Conservation (phyloP, 441 rosid genomes). For the Erodium moschatum region DNA sequence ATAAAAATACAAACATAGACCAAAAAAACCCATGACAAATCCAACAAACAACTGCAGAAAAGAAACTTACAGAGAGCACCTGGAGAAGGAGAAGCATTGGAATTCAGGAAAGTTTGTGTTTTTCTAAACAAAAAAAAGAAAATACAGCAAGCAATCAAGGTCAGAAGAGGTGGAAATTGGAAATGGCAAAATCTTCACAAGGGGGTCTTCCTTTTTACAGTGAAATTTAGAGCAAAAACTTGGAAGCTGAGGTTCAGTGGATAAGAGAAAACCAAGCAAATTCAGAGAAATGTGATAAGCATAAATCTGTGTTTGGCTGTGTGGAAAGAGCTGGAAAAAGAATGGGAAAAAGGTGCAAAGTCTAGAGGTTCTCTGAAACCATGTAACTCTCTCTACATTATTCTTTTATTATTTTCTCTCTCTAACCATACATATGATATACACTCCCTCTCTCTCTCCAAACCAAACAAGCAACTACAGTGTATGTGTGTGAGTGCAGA, state of each 20-base stretch:
- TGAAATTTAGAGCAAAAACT: background rate
- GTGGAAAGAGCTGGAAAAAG: conserved; percentile 4
- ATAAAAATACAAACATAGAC: background rate
- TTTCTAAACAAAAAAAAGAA: background rate
- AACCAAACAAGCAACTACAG: too few relatives aligned
- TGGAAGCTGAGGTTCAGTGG: background rate
- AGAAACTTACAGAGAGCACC: conserved; percentile 1
- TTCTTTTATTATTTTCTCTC: too few relatives aligned
- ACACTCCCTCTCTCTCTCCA: too few relatives aligned
- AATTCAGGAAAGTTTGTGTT: background rate
- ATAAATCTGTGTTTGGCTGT: background rate
- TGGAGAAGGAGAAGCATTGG: background rate
- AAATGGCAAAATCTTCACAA: background rate
- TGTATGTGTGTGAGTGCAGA: too few relatives aligned
- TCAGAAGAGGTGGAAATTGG: background rate
- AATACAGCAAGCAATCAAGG: background rate
- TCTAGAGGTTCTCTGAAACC: too few relatives aligned
- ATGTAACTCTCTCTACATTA: too few relatives aligned
- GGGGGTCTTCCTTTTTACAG: background rate
- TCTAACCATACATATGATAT: too few relatives aligned
- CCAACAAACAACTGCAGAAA: conserved; percentile 3
- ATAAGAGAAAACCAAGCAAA: background rate
- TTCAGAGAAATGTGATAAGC: background rate
- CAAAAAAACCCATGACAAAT: background rate
- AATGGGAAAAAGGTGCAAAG: background rate